phyloP scores from a whole-genome alignment of 305 asterid species.

The Plantago lanceolata region DNA sequence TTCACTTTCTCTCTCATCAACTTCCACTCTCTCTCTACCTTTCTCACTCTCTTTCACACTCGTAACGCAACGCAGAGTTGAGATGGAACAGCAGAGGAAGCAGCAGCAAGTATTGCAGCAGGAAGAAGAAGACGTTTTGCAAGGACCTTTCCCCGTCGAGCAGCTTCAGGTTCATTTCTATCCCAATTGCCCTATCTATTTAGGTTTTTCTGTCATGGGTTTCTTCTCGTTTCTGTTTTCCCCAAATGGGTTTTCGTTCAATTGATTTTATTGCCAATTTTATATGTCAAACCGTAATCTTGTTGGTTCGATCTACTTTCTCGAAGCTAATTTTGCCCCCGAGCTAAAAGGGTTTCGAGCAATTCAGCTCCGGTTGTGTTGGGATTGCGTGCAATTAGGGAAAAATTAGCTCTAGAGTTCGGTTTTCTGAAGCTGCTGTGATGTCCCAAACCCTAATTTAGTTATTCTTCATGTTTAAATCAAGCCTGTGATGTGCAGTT shows the following conservation, averaged over 20 bases:
- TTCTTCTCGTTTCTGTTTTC: slow-evolving; percentile 7
- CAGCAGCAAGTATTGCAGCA: slow-evolving; percentile 40
- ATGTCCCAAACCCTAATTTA: not conserved
- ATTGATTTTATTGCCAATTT: not conserved
- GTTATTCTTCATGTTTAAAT: not conserved
- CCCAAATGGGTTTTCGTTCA: not conserved
- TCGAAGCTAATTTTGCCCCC: not conserved
- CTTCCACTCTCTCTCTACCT: slow-evolving; percentile 19
- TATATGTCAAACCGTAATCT: not conserved
- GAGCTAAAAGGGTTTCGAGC: not conserved
- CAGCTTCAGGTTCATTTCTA: slow-evolving; percentile 64
- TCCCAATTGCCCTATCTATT: not conserved
- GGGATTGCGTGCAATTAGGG: not conserved
- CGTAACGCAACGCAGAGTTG: slow-evolving; percentile 10
- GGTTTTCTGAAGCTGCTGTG: not conserved
- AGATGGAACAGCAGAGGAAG: slow-evolving; percentile 79
- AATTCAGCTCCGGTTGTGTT: slow-evolving; percentile 3
- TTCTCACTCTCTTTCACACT: too few relatives aligned
- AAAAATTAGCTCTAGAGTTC: slow-evolving; percentile 2
- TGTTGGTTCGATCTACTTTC: slow-evolving; percentile 12
- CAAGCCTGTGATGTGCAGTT: not conserved
- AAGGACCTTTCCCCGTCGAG: slow-evolving; percentile 79
- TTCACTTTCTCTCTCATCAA: slow-evolving; percentile 14
- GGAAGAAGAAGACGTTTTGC: slow-evolving; percentile 70
- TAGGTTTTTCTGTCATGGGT: slow-evolving; percentile 24